phyloP scores from a whole-genome alignment of 306 rosid genomes.

The Acacia melanoxylon region DNA sequence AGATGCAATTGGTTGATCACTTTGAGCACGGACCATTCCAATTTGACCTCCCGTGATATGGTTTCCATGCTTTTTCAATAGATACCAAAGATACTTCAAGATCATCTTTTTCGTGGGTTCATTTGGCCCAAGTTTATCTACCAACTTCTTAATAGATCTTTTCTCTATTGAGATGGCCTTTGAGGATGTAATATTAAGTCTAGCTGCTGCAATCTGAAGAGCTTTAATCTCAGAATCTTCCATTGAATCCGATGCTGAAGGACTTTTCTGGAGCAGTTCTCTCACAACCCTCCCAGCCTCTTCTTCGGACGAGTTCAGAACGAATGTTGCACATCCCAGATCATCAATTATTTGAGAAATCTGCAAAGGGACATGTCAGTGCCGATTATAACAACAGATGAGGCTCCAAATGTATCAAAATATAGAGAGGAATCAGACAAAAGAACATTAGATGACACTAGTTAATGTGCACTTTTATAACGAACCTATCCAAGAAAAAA shows the following conservation, averaged over 20 bases:
- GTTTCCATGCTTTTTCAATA: slow-evolving; percentile 52
- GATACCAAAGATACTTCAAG: slow-evolving; percentile 57
- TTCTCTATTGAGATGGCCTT: slow-evolving; percentile 57
- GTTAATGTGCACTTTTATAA: slow-evolving; percentile 4
- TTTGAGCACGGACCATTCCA: slow-evolving; percentile 21
- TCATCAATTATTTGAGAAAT: slow-evolving; percentile 68
- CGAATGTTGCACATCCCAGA: slow-evolving; percentile 53
- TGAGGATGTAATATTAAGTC: slow-evolving; percentile 63
- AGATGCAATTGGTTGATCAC: slow-evolving; percentile 32
- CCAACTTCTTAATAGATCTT: slow-evolving; percentile 62
- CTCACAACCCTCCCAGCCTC: slow-evolving; percentile 65
- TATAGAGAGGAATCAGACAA: too few relatives aligned
- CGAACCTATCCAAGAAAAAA: background rate
- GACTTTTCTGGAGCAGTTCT: slow-evolving; percentile 46
- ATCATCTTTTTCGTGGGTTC: slow-evolving; percentile 51
- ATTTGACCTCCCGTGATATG: slow-evolving; percentile 39
- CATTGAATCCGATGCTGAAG: slow-evolving; percentile 46
- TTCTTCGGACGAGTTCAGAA: slow-evolving; percentile 61
- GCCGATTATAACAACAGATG: slow-evolving; percentile 26
- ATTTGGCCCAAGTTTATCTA: slow-evolving; percentile 41
- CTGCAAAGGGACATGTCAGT: slow-evolving; percentile 50
- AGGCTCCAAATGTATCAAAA: slow-evolving; percentile 6
- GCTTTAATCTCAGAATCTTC: slow-evolving; percentile 52
- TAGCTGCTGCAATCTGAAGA: slow-evolving; percentile 60
- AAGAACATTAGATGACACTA: background rate